Conservation (phyloP, 768 basidiomycete genomes). For the Tubosaeta brunneosetosa region DNA sequence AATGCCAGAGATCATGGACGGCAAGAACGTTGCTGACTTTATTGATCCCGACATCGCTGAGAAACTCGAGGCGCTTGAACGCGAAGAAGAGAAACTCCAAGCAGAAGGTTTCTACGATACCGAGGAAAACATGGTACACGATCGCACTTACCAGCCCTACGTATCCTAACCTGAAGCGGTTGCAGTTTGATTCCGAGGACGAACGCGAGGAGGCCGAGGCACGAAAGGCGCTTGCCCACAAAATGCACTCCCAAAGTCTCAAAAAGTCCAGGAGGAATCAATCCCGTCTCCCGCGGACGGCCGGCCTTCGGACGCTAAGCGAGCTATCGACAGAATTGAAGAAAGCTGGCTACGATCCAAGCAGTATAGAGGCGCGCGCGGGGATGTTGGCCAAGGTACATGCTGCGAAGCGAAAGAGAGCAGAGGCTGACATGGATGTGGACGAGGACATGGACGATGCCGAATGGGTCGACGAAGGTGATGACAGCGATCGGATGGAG, state of each 20-base stretch:
- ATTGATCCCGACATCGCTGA: conserved; percentile 96
- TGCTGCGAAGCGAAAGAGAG: conserved; percentile 58
- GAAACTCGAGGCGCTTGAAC: conserved; percentile 94
- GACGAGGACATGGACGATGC: conserved; percentile 59
- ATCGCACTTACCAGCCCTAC: neutral
- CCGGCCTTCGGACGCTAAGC: conserved; percentile 57
- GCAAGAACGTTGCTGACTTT: conserved; percentile 98
- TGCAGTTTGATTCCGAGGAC: conserved; percentile 59
- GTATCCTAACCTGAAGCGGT: neutral
- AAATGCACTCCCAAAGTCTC: conserved; percentile 66
- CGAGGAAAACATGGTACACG: conserved; percentile 77
- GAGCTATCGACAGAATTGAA: conserved; percentile 80
- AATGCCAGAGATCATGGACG: conserved; percentile 98
- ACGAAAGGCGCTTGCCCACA: conserved; percentile 53
- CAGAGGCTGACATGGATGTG: conserved; percentile 46
- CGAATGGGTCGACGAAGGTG: conserved; percentile 33
- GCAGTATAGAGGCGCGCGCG: conserved; percentile 85
- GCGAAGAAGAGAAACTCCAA: conserved; percentile 92
- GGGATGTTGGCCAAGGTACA: conserved; percentile 71
- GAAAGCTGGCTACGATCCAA: conserved; percentile 87
- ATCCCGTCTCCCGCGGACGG: conserved; percentile 69
- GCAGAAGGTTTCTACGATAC: conserved; percentile 93
- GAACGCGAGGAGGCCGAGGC: conserved; percentile 72
- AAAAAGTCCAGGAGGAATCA: conserved; percentile 90
- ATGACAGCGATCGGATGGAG: conserved; percentile 50